A percentile compares a stretch with the other conserved stretches of the same genome.
These are phyloP conservation scores for Leccinum sublutescens DNA, from an alignment of 768 basidiomycete genomes.

Conservation along the genomic window DNA sequence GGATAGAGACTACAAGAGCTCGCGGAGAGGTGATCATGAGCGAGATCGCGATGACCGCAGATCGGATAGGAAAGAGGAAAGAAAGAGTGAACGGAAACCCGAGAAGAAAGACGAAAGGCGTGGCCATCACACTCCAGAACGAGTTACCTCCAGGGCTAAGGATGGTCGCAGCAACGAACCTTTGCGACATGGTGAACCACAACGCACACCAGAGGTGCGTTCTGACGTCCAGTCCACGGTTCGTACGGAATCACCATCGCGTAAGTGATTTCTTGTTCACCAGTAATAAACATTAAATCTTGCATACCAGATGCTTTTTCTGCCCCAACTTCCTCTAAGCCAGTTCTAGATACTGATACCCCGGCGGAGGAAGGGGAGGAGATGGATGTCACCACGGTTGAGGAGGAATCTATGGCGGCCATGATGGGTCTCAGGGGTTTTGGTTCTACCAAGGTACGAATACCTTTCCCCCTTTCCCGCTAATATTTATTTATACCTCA, in stretches of 20 bases:
- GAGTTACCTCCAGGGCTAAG: conserved; percentile 31
- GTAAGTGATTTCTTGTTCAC: conserved; percentile 11
- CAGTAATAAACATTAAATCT: background rate
- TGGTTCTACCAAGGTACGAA: conserved; percentile 78
- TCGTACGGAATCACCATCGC: conserved; percentile 11
- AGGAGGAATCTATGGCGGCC: conserved; percentile 81
- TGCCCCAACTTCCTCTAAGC: conserved; percentile 20
- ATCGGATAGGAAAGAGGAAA: conserved; percentile 32
- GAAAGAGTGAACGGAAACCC: conserved; percentile 32
- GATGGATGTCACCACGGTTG: conserved; percentile 56
- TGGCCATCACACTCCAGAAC: conserved; percentile 41
- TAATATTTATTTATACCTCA: background rate
- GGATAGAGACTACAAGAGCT: conserved; percentile 39
- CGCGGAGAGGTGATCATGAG: conserved; percentile 31
- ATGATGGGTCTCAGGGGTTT: conserved; percentile 90
- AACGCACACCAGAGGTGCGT: conserved; percentile 18
- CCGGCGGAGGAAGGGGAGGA: conserved; percentile 49
- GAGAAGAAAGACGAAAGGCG: conserved; percentile 38
- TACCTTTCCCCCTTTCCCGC: background rate
- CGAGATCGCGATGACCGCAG: conserved; percentile 33
- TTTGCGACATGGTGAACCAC: conserved; percentile 23
- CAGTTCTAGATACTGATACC: conserved; percentile 43
- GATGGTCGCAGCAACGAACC: conserved; percentile 26
- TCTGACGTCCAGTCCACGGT: conserved; percentile 12
- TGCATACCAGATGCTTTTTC: conserved; percentile 7